phyloP scores from a whole-genome alignment of 805 yeast species.

The Jamesozyma gamospora region DNA sequence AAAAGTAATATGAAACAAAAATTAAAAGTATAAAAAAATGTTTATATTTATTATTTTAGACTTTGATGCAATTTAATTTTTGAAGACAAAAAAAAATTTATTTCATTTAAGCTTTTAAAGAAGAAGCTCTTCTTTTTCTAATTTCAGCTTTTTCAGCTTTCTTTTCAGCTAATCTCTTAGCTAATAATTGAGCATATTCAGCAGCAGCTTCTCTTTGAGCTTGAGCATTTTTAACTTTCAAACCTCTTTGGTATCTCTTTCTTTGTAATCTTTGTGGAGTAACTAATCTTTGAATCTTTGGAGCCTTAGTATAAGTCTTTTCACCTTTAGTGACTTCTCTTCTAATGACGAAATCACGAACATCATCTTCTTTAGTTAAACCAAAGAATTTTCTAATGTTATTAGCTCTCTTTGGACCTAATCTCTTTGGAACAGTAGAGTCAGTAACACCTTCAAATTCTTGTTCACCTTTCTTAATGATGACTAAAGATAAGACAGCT shows the following conservation, averaged over 20 bases:
- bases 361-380: constrained; percentile 41
- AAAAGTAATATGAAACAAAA: neutral
- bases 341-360: constrained; percentile 80
- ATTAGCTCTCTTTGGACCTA: constrained; percentile 99
- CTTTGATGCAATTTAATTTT: too few relatives aligned
- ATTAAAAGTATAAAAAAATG: neutral
- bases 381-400: constrained; percentile 99
- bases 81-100: neutral
- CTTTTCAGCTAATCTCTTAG: constrained; percentile 95
- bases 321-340: constrained; percentile 97
- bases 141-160: constrained; percentile 97
- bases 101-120: constrained; percentile 70
- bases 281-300: constrained; percentile 98
- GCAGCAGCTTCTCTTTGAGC: constrained; percentile 99
- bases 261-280: constrained; percentile 98
- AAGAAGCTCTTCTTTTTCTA: constrained; percentile 99
- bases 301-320: constrained; percentile 87
- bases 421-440: constrained; percentile 91
- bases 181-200: constrained; percentile 97
- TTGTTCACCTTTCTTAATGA: constrained; percentile 93
- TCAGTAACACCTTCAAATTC: constrained; percentile 96
- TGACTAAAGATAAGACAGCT: constrained; percentile 84
- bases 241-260: constrained; percentile 91
- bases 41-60: too few relatives aligned
- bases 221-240: constrained; percentile 93